Evolutionary conservation across 1,139 yeast genomes (phyloP).

Genomic region (Torulaspora globosa): DNA sequence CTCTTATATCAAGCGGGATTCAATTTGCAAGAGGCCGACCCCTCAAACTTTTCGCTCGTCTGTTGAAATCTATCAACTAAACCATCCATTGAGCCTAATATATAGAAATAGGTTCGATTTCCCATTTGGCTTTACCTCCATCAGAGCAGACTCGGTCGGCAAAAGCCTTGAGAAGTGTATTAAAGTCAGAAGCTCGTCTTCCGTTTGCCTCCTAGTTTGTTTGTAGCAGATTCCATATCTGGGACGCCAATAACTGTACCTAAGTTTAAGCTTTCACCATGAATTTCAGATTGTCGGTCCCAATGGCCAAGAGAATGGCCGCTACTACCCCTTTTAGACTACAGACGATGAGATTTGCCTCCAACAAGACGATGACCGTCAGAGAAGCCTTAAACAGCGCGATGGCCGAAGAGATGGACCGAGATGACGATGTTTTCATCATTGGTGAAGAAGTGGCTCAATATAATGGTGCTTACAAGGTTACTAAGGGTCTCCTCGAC

Average conservation of each 20-base stretch:
- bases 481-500: slow-evolving; percentile 91
- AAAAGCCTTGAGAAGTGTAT: background rate
- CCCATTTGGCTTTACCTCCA: background rate
- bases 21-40: slow-evolving; percentile 14
- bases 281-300: slow-evolving; percentile 12
- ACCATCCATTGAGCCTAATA: background rate
- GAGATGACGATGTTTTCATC: slow-evolving; percentile 88
- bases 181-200: background rate
- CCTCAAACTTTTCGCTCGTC: slow-evolving; percentile 12
- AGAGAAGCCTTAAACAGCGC: slow-evolving; percentile 97
- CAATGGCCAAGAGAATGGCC: slow-evolving; percentile 11
- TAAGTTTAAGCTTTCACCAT: background rate
- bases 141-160: background rate
- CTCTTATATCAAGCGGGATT: slow-evolving; percentile 8
- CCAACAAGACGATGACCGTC: slow-evolving; percentile 74
- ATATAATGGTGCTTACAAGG: slow-evolving; percentile 98
- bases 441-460: slow-evolving; percentile 99
- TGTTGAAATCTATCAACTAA: background rate
- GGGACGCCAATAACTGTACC: background rate
- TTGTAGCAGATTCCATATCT: background rate
- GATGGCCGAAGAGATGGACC: slow-evolving; percentile 94
- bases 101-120: background rate
- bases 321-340: slow-evolving; percentile 10
- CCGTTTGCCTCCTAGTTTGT: background rate
- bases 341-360: slow-evolving; percentile 29